phyloP scores from a whole-genome alignment of 257 asterid genomes.

The Solanum virginianum region DNA sequence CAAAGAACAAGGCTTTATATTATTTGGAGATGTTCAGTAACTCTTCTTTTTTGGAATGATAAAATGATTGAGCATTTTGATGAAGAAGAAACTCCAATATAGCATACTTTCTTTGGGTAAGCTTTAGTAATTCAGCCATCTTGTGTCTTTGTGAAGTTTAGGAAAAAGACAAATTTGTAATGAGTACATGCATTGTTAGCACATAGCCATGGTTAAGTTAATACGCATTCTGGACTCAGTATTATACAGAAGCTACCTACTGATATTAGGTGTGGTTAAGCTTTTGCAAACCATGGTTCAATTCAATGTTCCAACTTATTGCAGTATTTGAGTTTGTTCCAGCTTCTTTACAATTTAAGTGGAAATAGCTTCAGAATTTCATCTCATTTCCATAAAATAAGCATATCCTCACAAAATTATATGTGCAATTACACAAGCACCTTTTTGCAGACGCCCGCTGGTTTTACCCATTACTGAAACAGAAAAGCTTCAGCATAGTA shows the following conservation, averaged over 20 bases:
- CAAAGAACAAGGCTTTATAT: conserved; percentile 67
- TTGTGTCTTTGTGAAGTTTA: neutral
- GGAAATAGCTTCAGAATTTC: neutral
- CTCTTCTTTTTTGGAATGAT: conserved; percentile 51
- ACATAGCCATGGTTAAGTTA: neutral
- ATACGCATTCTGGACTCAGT: neutral
- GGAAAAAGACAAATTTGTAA: neutral
- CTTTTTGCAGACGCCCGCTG: neutral
- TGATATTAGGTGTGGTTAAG: neutral
- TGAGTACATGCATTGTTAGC: neutral
- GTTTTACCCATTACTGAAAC: neutral
- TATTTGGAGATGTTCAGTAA: conserved; percentile 65
- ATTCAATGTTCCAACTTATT: neutral
- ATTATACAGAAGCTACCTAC: neutral
- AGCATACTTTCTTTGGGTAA: neutral
- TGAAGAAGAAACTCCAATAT: neutral
- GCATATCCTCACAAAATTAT: neutral
- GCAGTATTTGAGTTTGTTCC: neutral
- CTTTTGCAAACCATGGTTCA: neutral
- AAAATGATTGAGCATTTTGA: neutral
- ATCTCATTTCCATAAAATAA: neutral
- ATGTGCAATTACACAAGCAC: neutral
- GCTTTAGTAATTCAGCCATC: neutral
- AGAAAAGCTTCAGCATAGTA: neutral
- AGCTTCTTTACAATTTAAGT: neutral